Base-by-base conservation (phyloP, 2,329 filamentous ascomycete species). In the Canariomyces notabilis region DNA sequence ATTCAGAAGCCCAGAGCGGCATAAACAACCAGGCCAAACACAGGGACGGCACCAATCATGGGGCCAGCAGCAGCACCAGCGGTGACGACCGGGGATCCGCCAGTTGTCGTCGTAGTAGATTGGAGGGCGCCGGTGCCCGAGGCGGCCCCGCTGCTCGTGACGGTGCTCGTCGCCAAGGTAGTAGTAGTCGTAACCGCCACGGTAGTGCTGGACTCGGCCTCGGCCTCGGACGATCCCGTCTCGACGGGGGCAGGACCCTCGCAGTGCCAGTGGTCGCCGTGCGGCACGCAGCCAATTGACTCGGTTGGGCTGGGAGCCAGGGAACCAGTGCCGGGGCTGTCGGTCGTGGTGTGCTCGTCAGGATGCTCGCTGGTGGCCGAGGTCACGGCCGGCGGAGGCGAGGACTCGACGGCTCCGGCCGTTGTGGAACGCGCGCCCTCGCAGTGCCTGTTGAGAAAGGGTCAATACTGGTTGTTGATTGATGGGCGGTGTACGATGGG, bases 181-280 rank as follows among this genome's bases (percentile, higher is more conserved):
- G 26, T 3, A 11, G 14, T 8, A 12, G 26, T 29, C 9, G 26
- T 29, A 12, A 29, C 7, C 9, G 4, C 4, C 7, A 12, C 14
- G 9, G 9, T 12, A 29, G 9, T 29, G 4, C n/a, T n/a, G n/a
- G n/a, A n/a, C n/a, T n/a, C n/a, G n/a, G n/a, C n/a, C n/a, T n/a
- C n/a, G n/a, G n/a, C n/a, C n/a, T n/a, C n/a, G n/a, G n/a, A n/a
- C n/a, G n/a, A n/a, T n/a, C 4, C 26, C 26, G 26, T 29, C 26
- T 29, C 26, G 8, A 12, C 39, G 9, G 48, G 44, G 19, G 37
- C 22, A 11, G 52, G 42, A 18, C 52, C 50, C 11, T 43, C 29
- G 41, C 55, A 57, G 40, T 57, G 54, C 56, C 55, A 58, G 44
- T 58, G 56, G 33, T 58, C 56, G 18, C 56, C 54, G 31, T 58